Conservation (phyloP, 495 filamentous ascomycete genomes). For the Melanomma pulvis-pyrius region DNA sequence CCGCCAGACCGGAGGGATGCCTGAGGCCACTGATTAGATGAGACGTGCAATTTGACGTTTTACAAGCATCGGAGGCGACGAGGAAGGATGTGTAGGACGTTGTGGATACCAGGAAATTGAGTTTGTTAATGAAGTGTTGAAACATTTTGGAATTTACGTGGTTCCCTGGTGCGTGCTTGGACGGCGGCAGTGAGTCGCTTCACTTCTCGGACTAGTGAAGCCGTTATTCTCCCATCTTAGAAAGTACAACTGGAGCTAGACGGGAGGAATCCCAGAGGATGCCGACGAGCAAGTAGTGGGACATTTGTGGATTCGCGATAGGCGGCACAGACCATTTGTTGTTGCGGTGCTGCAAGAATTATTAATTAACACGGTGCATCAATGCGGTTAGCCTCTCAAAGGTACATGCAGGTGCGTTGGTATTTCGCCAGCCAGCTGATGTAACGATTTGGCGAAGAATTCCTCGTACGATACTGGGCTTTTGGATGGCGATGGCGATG, state of each 20-base stretch:
- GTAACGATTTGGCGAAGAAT: not conserved
- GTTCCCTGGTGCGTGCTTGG: not conserved
- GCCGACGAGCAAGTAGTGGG: not conserved
- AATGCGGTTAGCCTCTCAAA: not conserved
- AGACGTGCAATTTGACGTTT: no score
- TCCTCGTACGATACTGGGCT: not conserved
- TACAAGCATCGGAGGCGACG: no score
- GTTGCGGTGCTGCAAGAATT: slow-evolving; percentile 7
- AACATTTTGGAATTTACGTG: not conserved
- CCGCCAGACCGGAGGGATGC: no score
- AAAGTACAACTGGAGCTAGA: not conserved
- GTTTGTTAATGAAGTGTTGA: no score
- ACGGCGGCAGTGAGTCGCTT: not conserved
- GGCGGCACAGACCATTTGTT: slow-evolving; percentile 12
- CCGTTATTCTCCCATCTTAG: not conserved
- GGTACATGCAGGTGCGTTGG: slow-evolving; percentile 5
- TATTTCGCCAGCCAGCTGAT: not conserved
- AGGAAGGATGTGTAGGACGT: no score
- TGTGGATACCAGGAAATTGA: no score
- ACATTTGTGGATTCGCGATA: slow-evolving; percentile 7
- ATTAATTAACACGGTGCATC: not conserved
- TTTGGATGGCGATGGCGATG: not conserved
- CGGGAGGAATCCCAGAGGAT: slow-evolving; percentile 3
- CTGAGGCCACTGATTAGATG: no score
- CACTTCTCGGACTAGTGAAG: not conserved